A percentile compares a stretch with the other conserved stretches of the same genome.
These are phyloP conservation scores for Gloeophyllum trabeum DNA, from an alignment of 768 basidiomycete species.

Conservation along the genomic window DNA sequence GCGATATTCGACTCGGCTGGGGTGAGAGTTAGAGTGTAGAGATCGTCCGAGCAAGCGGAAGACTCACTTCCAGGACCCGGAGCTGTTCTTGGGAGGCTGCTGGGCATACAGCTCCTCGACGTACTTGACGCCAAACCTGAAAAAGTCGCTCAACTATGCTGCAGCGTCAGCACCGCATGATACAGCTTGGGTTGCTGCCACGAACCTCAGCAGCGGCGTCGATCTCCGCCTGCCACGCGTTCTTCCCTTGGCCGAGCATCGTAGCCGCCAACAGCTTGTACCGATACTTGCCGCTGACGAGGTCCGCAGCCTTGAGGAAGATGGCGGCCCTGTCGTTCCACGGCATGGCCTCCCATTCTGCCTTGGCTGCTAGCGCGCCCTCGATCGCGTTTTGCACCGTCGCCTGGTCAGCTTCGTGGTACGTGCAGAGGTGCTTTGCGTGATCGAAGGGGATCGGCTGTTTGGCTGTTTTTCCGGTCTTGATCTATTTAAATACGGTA, in stretches of 20 bases:
- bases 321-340: constrained; percentile 98
- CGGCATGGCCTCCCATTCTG: constrained; percentile 86
- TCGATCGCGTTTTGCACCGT: constrained; percentile 74
- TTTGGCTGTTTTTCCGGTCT: constrained; percentile 65
- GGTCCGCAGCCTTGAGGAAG: constrained; percentile 96
- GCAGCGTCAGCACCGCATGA: neutral
- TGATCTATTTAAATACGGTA: constrained; percentile 42
- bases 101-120: constrained; percentile 90
- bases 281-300: constrained; percentile 90
- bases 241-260: constrained; percentile 98
- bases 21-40: neutral
- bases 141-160: constrained; percentile 73
- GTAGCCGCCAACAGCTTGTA: constrained; percentile 94
- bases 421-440: constrained; percentile 66
- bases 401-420: constrained; percentile 79
- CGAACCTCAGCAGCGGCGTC: constrained; percentile 95
- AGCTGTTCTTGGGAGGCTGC: constrained; percentile 80
- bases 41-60: neutral
- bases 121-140: constrained; percentile 93
- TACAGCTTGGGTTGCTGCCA: constrained; percentile 3
- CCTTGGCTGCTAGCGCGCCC: constrained; percentile 78
- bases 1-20: constrained; percentile 90
- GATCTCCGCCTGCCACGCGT: constrained; percentile 98
- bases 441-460: constrained; percentile 87
- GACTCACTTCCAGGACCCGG: constrained; percentile 90